Conservation (phyloP, 1,284 basidiomycete genomes). For the Apiotrichum akiyoshidainum region DNA sequence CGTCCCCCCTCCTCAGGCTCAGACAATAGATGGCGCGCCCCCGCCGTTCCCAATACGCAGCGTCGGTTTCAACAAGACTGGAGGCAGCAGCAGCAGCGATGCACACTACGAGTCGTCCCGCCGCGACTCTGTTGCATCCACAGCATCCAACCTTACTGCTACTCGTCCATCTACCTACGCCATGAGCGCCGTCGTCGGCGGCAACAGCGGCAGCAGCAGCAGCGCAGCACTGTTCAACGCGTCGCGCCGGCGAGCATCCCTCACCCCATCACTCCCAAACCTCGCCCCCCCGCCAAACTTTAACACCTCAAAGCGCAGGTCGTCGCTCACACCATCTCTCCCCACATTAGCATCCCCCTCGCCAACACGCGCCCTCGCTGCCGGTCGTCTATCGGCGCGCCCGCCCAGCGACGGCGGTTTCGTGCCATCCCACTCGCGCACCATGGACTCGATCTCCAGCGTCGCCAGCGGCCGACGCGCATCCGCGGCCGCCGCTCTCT, state of each 20-base stretch:
- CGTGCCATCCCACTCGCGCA: slow-evolving; percentile 16
- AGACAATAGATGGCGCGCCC: slow-evolving; percentile 4
- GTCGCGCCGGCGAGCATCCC: slow-evolving; percentile 32
- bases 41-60: slow-evolving; percentile 23
- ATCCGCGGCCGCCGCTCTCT: background rate
- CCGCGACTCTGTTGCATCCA: slow-evolving; percentile 24
- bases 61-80: slow-evolving; percentile 31
- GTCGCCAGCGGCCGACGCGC: slow-evolving; percentile 6
- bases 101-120: slow-evolving; percentile 11
- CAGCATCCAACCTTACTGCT: slow-evolving; percentile 40
- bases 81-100: background rate
- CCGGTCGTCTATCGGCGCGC: slow-evolving; percentile 18
- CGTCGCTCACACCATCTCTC: slow-evolving; percentile 39
- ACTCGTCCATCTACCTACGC: slow-evolving; percentile 24
- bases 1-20: slow-evolving; percentile 30
- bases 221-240: background rate
- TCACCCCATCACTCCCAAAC: slow-evolving; percentile 35
- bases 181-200: background rate
- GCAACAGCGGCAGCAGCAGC: background rate
- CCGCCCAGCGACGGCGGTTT: slow-evolving; percentile 22
- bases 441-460: slow-evolving; percentile 9
- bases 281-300: slow-evolving; percentile 22
- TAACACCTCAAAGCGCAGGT: slow-evolving; percentile 23
- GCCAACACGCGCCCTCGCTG: slow-evolving; percentile 34
- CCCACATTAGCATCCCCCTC: slow-evolving; percentile 37